Conservation (phyloP, 495 filamentous ascomycete genomes). For the Tuber calosporum region DNA sequence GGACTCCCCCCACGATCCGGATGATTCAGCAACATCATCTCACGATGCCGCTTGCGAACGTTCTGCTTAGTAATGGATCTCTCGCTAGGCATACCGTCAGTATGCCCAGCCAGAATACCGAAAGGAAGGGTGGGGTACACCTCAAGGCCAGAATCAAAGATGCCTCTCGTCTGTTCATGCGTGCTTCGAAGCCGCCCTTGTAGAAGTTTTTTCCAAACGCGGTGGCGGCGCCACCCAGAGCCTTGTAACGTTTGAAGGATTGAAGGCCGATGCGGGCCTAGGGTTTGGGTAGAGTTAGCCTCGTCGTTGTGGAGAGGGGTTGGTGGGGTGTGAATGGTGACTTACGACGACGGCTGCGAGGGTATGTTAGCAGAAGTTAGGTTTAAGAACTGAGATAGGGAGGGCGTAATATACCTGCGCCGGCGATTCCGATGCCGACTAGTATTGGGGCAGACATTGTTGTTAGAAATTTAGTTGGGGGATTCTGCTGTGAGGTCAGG, state of each 20-base stretch:
- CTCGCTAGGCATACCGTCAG: constrained; percentile 53
- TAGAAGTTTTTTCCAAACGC: constrained; percentile 85
- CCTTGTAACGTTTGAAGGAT: constrained; percentile 73
- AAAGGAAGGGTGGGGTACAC: constrained; percentile 49
- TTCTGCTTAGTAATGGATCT: constrained; percentile 79
- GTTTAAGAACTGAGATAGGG: background rate
- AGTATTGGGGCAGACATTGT: constrained; percentile 68
- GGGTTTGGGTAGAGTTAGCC: constrained; percentile 17
- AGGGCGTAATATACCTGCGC: constrained; percentile 43
- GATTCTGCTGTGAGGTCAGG: background rate
- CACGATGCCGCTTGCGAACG: constrained; percentile 89
- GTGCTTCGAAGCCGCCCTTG: constrained; percentile 92
- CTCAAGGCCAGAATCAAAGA: constrained; percentile 81
- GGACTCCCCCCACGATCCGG: constrained; percentile 95
- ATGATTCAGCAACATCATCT: constrained; percentile 95
- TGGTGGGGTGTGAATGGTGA: constrained; percentile 4
- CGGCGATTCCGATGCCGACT: constrained; percentile 70
- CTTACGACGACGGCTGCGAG: constrained; percentile 30
- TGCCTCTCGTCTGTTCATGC: constrained; percentile 87
- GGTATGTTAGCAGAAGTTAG: background rate
- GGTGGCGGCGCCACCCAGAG: constrained; percentile 52
- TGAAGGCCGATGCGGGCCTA: constrained; percentile 88
- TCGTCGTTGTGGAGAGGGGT: background rate
- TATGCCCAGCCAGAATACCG: background rate
- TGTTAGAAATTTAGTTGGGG: constrained; percentile 6